Evolutionary conservation across 192 early-diverging fungal genomes (phyloP), one percentile per base, ranked within the genome.

Genomic region (Mortierella claussenii): DNA sequence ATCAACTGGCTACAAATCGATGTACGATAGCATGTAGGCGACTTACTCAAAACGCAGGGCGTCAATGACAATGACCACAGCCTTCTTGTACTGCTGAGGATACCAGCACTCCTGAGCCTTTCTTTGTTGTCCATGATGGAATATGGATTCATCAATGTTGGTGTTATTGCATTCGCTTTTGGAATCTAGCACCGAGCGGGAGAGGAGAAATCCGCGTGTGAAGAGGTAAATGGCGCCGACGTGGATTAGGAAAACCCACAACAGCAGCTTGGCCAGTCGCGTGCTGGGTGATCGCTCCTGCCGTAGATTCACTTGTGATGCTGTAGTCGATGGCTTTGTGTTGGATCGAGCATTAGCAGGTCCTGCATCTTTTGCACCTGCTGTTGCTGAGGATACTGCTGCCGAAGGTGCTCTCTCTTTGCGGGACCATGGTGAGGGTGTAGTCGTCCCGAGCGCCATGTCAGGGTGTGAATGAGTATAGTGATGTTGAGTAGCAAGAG

Each of bases 51-150:
- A 86, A 20, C 93, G 88, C 54, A 93, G 57, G 1, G 92, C 92
- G 65, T 94, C 93, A 60, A 94, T 85, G 7, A 94, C 57, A 6
- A 94, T 79, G 2, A 93, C 55, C 6, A 94, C 78, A 1, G 83
- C 76, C 49, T 85, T 81, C 60, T 87, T 78, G 79, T 85, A 90
- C 27, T 83, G 83, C 33, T 82, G 78, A 23, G 75, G 61, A 36
- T 76, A 64, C 80, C 84, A 84, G 61, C 84, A 80, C 53, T 51
- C 53, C 27, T 56, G 26, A n/a, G 26, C 24, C 4, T 59, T 56
- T 13, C 40, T 55, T 3, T 43, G 26, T 31, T 63, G 56, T 12
- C 30, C 20, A 28, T 23, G 53, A 20, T 24, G 34, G 27, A 34
- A 53, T 26, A 45, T 37, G 20, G 30, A 50, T 44, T 40, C 49